Base-by-base conservation (phyloP, 1,284 basidiomycete genomes). In the Farysia itapuensis region DNA sequence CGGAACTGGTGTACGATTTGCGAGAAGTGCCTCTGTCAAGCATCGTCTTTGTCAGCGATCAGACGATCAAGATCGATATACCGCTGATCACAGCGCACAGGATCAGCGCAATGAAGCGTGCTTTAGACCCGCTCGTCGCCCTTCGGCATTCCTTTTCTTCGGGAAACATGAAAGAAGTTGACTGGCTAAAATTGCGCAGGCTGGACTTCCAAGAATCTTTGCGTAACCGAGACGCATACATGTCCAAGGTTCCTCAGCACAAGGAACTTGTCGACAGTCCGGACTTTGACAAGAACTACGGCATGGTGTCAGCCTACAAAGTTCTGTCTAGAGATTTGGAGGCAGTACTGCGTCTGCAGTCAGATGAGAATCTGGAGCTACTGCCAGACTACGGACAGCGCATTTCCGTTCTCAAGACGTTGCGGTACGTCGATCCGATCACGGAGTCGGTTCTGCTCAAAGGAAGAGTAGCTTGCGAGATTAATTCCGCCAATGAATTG, bases 391-490 rank as follows among this genome's bases (percentile, higher is more conserved):
- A 97, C 78, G 89, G 97, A 75, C 90, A 93, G 74, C 83, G 94
- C 19, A 86, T 98, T 19, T 84, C 84, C 23, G 94, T 98, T 1
- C 82, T 99, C 35, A 88, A 94, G 72, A 88, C 89, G 41, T 82
- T 99, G 19, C 66, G 70, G 14, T 76, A 74, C 48, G 45, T 76
- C 35, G 73, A 76, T 23, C 68, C 72, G 35, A 89, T 94, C 65
- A 87, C 89, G n/a, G 70, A 74, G 23, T 97, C 92, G 0, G 93
- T 99, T 1, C 82, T 92, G 19, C 82, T 98, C 50, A 99, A 99
- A 76, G 95, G 95, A 11, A 84, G 95, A 35, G 95, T 98, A 9
- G 95, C 95, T 16, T 98, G 95, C 80, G 95, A 98, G 81, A 96
- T 99, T 77, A 98, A 98, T 77, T 96, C 93, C 5, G 90, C 88